Conservation (phyloP, 495 filamentous ascomycete species). For the Penicilliopsis zonata region DNA sequence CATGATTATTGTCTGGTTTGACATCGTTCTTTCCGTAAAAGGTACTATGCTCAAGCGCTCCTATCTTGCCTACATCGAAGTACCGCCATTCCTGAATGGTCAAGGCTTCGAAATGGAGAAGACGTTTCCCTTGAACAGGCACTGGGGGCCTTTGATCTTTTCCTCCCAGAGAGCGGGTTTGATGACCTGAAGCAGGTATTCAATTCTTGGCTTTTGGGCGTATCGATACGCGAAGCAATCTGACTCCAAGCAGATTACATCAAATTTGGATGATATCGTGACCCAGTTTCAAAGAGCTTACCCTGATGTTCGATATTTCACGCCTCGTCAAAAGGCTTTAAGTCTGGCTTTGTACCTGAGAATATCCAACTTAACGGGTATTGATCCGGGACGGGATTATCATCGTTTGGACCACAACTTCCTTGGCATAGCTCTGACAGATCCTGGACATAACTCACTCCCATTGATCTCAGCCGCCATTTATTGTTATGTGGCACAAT, state of each 20-base stretch:
- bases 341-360: conserved; percentile 53
- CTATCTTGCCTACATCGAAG: conserved; percentile 71
- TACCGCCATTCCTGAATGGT: conserved; percentile 68
- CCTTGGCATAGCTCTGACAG: conserved; percentile 55
- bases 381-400: conserved; percentile 51
- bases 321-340: conserved; percentile 55
- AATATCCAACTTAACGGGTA: conserved; percentile 53
- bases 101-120: conserved; percentile 36
- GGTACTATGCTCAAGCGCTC: conserved; percentile 62
- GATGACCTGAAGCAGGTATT: conserved; percentile 64
- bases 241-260: conserved; percentile 37
- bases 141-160: conserved; percentile 76
- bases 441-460: conserved; percentile 54
- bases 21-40: too few relatives aligned
- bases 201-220: conserved; percentile 2
- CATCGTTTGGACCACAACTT: conserved; percentile 75
- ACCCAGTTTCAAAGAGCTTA: conserved; percentile 34
- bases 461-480: conserved; percentile 69
- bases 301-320: conserved; percentile 35
- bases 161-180: conserved; percentile 57
- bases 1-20: too few relatives aligned
- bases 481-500: conserved; percentile 53
- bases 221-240: not conserved
- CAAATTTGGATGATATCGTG: conserved; percentile 52
- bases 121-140: conserved; percentile 57